Evolutionary conservation across 2,329 filamentous ascomycete genomes (phyloP), one percentile per base, ranked within the genome.

Genomic region (Chlorencoelia australis): DNA sequence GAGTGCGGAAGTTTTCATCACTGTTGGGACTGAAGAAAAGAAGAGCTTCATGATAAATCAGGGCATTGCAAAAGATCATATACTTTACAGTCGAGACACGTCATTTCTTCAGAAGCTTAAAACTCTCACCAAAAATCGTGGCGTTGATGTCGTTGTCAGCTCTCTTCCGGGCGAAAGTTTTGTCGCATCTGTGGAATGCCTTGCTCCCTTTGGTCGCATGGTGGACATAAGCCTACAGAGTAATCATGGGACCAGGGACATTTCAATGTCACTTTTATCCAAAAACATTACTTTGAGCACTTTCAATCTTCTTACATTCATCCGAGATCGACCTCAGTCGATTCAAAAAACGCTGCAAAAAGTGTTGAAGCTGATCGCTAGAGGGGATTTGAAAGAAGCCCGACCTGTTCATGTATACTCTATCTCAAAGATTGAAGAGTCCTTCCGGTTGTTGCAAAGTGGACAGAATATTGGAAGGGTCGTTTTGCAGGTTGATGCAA

Each of bases 11-110:
- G 43, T 61, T 14, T 55, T 52, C 22, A 46, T 42, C 7, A 62
- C 59, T 1, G 54, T 52, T 9, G 43, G 48, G 9, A 50, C 45
- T 1, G 29, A 42, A 6, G 40, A 44, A 16, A 60, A 63, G 37
- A 42, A 26, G n/a, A n/a, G n/a, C n/a, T n/a, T n/a, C n/a, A n/a
- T n/a, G n/a, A n/a, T n/a, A n/a, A n/a, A n/a, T n/a, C n/a, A n/a
- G n/a, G 21, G 21, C 21, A 36, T 36, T 10, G 26, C 34, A 2
- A 7, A 4, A 25, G 18, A 36, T 16, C 18, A 36, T 17, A 19
- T 36, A 5, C 30, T 30, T 5, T 36, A 16, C n/a, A 36, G 34
- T 14, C 17, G 34, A 9, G 13, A 36, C 15, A 21, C 26, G 4
- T 5, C 13, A 3, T 36, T 36, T 5, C 18, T 13, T 4, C n/a